Conservation (phyloP, 176 grass and related monocot species). For the Raddia guianensis region DNA sequence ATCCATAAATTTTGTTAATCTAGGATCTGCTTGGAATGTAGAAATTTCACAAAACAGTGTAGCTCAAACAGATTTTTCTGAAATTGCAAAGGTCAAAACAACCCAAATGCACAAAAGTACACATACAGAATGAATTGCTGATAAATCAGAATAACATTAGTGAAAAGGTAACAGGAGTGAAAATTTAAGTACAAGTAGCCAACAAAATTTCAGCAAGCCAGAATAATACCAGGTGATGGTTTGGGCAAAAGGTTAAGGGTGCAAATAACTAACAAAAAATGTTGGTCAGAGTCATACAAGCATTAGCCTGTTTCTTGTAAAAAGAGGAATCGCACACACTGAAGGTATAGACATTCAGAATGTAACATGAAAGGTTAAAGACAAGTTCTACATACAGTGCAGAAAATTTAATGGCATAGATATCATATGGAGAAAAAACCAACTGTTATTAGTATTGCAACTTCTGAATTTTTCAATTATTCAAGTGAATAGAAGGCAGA, state of each 20-base stretch:
- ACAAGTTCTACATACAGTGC: neutral
- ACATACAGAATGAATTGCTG: conserved; percentile 17
- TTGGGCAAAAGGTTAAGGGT: conserved; percentile 6
- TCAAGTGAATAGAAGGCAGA: conserved; percentile 4
- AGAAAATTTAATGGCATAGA: conserved; percentile 1
- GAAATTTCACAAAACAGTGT: conserved; percentile 1
- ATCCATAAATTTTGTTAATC: neutral
- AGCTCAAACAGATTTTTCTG: neutral
- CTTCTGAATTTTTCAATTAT: neutral
- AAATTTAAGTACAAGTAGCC: neutral
- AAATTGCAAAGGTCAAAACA: neutral
- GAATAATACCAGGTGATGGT: neutral
- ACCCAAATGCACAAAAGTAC: neutral
- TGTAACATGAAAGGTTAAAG: neutral
- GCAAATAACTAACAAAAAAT: neutral
- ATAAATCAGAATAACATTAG: conserved; percentile 21
- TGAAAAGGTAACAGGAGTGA: neutral
- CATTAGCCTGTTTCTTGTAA: neutral
- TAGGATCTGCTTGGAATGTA: conserved; percentile 4
- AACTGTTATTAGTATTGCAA: neutral
- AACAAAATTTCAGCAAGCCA: conserved; percentile 1
- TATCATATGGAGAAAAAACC: neutral
- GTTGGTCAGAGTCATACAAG: neutral
- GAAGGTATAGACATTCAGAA: neutral
- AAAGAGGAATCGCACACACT: conserved; percentile 2